Conservation (phyloP, 2,329 filamentous ascomycete genomes). For the Alternaria tenuissima region DNA sequence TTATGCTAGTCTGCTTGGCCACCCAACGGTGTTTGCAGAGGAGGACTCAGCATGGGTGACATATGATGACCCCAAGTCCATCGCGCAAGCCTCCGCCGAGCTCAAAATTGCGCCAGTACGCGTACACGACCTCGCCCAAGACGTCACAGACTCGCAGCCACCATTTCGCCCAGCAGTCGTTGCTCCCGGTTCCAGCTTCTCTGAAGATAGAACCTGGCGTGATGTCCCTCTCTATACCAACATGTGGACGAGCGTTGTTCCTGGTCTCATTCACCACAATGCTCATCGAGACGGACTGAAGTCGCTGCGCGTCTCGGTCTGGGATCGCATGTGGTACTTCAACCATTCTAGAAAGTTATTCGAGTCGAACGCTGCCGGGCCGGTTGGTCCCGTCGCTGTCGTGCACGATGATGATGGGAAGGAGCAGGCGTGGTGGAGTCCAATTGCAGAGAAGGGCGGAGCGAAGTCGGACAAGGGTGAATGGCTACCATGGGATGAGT, state of each 20-base stretch:
- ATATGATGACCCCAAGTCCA: not conserved
- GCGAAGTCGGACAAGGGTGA: not conserved
- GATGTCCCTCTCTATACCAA: too few species aligned
- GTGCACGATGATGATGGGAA: not conserved
- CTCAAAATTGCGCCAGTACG: not conserved
- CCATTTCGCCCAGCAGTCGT: slow-evolving; percentile 1
- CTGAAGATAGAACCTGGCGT: too few species aligned
- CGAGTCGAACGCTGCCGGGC: not conserved
- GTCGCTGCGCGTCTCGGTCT: not conserved
- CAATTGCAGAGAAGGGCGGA: slow-evolving; percentile 7
- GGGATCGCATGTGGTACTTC: slow-evolving; percentile 9
- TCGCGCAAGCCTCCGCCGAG: not conserved
- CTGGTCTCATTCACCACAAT: slow-evolving; percentile 2
- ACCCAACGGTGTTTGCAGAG: not conserved
- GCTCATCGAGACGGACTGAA: slow-evolving; percentile 3
- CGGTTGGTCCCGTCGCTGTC: slow-evolving; percentile 1
- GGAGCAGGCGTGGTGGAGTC: slow-evolving; percentile 10
- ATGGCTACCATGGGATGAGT: not conserved
- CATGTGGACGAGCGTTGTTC: not conserved
- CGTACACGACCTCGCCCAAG: not conserved
- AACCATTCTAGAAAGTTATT: not conserved
- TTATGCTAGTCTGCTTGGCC: too few species aligned
- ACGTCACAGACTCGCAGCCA: slow-evolving; percentile 1
- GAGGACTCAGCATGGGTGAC: slow-evolving; percentile 3
- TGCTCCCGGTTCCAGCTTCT: too few species aligned